These are phyloP conservation scores for Acacia pycnantha DNA, from an alignment of 331 rosid species.

Conservation along the genomic window DNA sequence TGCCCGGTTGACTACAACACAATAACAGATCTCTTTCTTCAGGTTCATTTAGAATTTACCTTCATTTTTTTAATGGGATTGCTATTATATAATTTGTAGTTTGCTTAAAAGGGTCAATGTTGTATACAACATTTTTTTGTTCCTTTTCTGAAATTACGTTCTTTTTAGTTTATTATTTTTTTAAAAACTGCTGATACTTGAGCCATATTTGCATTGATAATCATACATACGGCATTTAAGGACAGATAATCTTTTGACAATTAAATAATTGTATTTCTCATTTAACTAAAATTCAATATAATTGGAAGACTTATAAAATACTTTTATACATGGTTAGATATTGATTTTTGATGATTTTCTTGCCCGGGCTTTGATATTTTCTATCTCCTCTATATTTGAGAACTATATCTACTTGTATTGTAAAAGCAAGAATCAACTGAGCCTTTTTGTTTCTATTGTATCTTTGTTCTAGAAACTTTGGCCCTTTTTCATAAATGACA, in stretches of 20 bases:
- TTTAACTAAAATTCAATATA: not conserved
- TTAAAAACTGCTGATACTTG: not conserved
- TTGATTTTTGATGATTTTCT: constrained; percentile 19
- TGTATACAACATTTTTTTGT: not conserved
- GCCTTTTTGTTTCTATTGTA: not conserved
- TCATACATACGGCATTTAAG: not conserved
- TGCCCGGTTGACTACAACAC: constrained; percentile 96
- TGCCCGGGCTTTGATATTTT: not conserved
- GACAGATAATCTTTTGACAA: not conserved
- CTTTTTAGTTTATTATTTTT: not conserved
- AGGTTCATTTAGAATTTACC: constrained; percentile 51
- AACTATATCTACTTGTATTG: not conserved
- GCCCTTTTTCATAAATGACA: constrained; percentile 15
- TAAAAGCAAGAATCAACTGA: not conserved
- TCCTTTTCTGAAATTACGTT: not conserved
- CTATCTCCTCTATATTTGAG: not conserved
- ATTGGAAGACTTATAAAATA: not conserved
- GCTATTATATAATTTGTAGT: constrained; percentile 1
- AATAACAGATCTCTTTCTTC: constrained; percentile 94
- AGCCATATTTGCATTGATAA: not conserved
- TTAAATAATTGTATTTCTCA: not conserved
- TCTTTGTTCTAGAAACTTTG: constrained; percentile 3
- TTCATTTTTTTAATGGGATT: constrained; percentile 2
- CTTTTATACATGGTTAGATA: not conserved
- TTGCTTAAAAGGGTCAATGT: not conserved